Base-by-base conservation (phyloP, 2,329 filamentous ascomycete species). In the Xylariales sp. region DNA sequence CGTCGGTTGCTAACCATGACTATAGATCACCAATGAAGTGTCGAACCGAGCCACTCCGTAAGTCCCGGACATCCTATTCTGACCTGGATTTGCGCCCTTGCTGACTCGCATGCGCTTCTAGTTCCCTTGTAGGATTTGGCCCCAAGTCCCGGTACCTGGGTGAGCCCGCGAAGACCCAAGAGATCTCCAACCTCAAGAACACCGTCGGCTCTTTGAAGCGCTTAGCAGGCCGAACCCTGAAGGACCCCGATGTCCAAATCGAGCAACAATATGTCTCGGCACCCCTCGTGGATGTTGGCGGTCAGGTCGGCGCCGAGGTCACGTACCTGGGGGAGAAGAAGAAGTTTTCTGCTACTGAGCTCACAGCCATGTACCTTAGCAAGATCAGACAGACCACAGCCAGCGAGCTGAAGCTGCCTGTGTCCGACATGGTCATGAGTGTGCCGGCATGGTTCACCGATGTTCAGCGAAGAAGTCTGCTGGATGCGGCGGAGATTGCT, bases 121-220 rank as follows among this genome's bases (percentile, higher is more conserved):
- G 90, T 48, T 89, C 93, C 49, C 76, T 98, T 52, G 93, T 98
- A 58, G 90, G 88, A 59, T 98, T 98, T 68, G 88, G 89, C 46
- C 85, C 88, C 64, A 95, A 95, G 73, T 83, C 80, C 67, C 86
- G 93, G 73, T 95, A 94, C 65, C 79, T 98, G 52, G 93, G 93
- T 53, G 93, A 98, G 74, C 70, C 87, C 44, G 93, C 93, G 55
- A 97, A 97, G 81, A 97, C 91, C 54, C 91, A 96, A 73, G 93
- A 98, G 72, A 94, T 95, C 64, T 95, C 91, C 61, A 98, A 98
- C 77, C 82, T 97, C 61, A 98, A 97, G 77, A 98, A 98, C 79
- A 98, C 93, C 54, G 87, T 98, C 70, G 76, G 81, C 65, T 90
- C 82, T 53, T 79, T 98, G 59, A 95, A 95, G 74, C 88, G 93